Conservation (phyloP, 192 early-diverging fungal species). For the Linnemannia zychae region DNA sequence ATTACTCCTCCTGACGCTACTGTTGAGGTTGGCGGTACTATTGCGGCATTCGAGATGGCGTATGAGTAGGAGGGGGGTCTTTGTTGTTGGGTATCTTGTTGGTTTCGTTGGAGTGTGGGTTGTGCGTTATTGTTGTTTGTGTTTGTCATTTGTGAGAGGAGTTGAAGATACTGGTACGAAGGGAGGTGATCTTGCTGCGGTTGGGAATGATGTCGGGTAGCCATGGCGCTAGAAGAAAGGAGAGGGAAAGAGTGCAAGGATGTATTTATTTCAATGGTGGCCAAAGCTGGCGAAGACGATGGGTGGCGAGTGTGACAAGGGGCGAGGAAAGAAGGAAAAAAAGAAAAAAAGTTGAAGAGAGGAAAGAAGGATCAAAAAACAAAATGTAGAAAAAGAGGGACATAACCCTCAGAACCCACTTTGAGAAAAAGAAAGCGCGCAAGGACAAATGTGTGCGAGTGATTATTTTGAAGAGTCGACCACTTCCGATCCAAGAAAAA, state of each 20-base stretch:
- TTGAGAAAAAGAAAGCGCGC: background rate
- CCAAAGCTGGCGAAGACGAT: background rate
- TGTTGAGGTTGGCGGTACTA: background rate
- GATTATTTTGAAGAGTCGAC: background rate
- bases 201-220: background rate
- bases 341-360: too few species aligned
- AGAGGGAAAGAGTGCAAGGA: background rate
- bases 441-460: background rate
- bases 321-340: background rate
- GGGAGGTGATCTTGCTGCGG: conserved; percentile 2
- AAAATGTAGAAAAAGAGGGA: background rate
- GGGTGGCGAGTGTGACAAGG: background rate
- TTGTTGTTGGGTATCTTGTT: conserved; percentile 16
- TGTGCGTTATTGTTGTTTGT: background rate
- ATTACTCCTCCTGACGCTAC: background rate
- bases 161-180: background rate
- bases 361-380: background rate
- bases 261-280: background rate
- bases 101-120: background rate
- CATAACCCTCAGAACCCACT: background rate
- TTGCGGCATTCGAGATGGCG: background rate
- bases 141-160: background rate
- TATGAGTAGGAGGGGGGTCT: background rate
- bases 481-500: background rate
- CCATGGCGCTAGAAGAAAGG: background rate